Evolutionary conservation across 345 rosid genomes (phyloP).

Genomic region (Ricinus communis): DNA sequence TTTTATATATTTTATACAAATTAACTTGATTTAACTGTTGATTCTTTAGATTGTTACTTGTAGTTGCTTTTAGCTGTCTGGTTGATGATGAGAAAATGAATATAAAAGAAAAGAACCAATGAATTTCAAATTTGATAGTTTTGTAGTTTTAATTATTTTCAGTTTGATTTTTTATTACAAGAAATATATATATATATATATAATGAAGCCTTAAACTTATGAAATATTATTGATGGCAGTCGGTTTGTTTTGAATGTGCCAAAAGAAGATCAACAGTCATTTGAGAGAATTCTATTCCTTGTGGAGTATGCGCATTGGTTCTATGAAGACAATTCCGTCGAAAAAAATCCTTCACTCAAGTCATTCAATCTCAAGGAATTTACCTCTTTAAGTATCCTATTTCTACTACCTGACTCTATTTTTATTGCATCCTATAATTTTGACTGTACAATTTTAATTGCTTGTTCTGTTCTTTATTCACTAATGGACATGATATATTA

Average conservation of each 20-base stretch:
- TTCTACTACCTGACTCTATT: background rate
- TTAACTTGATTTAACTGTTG: too few species aligned
- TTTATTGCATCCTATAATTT: conserved; percentile 11
- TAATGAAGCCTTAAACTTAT: too few species aligned
- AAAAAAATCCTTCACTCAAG: conserved; percentile 85
- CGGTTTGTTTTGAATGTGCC: conserved; percentile 98
- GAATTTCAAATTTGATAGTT: too few species aligned
- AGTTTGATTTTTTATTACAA: too few species aligned
- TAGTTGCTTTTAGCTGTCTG: too few species aligned
- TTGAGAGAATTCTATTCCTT: conserved; percentile 91
- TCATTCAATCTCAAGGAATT: conserved; percentile 88
- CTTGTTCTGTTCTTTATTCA: background rate
- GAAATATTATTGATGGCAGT: too few species aligned
- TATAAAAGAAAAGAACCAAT: too few species aligned
- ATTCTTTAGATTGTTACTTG: too few species aligned
- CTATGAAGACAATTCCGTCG: conserved; percentile 94
- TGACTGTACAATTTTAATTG: background rate
- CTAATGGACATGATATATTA: background rate
- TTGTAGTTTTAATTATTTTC: too few species aligned
- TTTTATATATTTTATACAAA: too few species aligned
- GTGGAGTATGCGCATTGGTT: conserved; percentile 99
- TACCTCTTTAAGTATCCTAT: conserved; percentile 79
- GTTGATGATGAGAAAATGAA: too few species aligned
- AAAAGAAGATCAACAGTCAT: conserved; percentile 93
- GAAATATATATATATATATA: too few species aligned